These are phyloP conservation scores for Cercophora sp. DNA, from an alignment of 495 filamentous ascomycete genomes.

Conservation along the genomic window DNA sequence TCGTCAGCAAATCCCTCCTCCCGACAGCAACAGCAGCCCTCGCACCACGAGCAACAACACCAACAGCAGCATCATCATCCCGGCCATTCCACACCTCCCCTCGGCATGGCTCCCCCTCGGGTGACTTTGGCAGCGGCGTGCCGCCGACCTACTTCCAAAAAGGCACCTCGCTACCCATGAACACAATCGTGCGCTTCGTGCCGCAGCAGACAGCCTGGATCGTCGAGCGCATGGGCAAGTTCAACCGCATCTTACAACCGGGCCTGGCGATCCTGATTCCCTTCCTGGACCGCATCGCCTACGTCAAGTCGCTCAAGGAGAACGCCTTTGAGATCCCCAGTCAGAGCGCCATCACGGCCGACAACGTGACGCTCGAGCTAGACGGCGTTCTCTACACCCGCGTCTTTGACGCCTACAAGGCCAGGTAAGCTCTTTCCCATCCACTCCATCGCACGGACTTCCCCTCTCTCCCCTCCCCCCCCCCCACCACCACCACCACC, in stretches of 20 bases:
- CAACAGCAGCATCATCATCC: constrained; percentile 4
- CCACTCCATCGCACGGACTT: too few species aligned
- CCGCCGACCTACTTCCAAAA: constrained; percentile 56
- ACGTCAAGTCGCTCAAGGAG: constrained; percentile 97
- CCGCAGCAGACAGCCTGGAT: constrained; percentile 99
- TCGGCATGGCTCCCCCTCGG: constrained; percentile 13
- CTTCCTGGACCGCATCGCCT: constrained; percentile 92
- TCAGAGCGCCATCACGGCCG: constrained; percentile 95
- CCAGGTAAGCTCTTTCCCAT: too few species aligned
- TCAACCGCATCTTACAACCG: constrained; percentile 84
- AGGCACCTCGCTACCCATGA: constrained; percentile 65
- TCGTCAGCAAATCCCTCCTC: constrained; percentile 12
- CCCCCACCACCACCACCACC: neutral
- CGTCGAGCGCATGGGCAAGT: constrained; percentile 98
- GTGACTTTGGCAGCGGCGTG: constrained; percentile 26
- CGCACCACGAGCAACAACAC: neutral
- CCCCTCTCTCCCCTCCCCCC: neutral
- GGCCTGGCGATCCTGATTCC: constrained; percentile 87
- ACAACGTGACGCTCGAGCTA: constrained; percentile 95
- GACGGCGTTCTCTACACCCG: constrained; percentile 94
- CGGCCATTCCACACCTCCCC: constrained; percentile 31
- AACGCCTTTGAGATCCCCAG: constrained; percentile 89
- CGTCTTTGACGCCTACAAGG: constrained; percentile 96
- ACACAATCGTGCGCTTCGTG: constrained; percentile 94
- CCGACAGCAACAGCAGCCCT: neutral